phyloP scores from a whole-genome alignment of 345 rosid genomes.

The Lenwebbia sp. region DNA sequence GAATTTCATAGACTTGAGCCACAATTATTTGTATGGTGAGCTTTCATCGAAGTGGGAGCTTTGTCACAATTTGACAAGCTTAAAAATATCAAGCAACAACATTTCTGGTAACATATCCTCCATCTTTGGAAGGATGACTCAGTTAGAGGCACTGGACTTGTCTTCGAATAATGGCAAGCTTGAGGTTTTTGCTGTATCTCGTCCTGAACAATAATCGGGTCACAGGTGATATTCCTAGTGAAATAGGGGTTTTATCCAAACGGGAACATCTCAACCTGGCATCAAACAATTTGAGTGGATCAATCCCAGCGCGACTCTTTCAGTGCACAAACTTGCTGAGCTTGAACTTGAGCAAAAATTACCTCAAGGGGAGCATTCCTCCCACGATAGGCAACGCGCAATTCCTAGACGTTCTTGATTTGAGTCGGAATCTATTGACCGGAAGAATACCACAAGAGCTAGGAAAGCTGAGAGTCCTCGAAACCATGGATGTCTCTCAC shows the following conservation, averaged over 20 bases:
- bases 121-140: not conserved
- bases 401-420: not conserved
- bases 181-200: not conserved
- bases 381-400: not conserved
- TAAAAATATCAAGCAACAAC: not conserved
- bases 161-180: not conserved
- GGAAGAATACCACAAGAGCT: not conserved
- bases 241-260: not conserved
- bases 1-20: not conserved
- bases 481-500: not conserved
- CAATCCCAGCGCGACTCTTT: not conserved
- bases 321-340: not conserved
- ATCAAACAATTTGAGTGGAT: not conserved
- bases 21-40: not conserved
- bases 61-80: not conserved
- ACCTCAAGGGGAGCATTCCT: not conserved
- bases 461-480: not conserved
- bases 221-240: not conserved
- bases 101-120: not conserved
- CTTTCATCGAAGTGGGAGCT: not conserved
- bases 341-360: not conserved
- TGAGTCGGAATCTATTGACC: not conserved
- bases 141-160: not conserved
- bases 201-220: not conserved
- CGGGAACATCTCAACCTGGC: not conserved